A percentile compares a stretch with the other conserved stretches of the same genome.
Conservation (phyloP, 2,329 filamentous ascomycete species). For the Beauveria bassiana region DNA sequence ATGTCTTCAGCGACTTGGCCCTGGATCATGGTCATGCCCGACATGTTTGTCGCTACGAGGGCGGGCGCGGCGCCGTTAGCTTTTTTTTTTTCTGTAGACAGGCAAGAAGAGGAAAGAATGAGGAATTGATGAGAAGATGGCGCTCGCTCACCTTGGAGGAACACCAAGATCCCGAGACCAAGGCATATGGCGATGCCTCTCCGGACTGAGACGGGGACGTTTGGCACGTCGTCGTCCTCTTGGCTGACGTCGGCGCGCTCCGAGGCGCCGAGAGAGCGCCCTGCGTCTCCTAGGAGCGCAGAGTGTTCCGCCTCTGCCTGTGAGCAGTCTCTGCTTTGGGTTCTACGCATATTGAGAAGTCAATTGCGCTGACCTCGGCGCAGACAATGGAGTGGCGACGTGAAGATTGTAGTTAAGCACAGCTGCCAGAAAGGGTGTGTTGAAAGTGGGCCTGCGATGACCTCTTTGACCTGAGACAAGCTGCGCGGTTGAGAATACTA, state of each 20-base stretch:
- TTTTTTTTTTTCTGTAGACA: too few species aligned
- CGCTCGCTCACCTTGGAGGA: slow-evolving; percentile 43
- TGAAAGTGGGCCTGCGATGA: not conserved
- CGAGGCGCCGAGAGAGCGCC: not conserved
- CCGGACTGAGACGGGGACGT: not conserved
- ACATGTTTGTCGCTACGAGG: slow-evolving; percentile 58
- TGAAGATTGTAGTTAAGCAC: not conserved
- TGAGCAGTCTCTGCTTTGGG: not conserved
- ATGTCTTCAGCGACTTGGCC: slow-evolving; percentile 68
- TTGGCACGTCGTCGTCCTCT: not conserved
- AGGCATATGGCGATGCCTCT: slow-evolving; percentile 3
- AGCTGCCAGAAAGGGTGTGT: not conserved
- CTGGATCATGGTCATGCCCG: slow-evolving; percentile 74
- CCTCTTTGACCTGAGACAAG: not conserved
- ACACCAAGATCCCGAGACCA: slow-evolving; percentile 34
- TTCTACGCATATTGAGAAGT: not conserved
- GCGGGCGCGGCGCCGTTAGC: too few species aligned
- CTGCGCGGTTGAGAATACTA: too few species aligned
- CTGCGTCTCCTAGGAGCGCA: not conserved
- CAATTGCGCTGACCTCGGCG: not conserved
- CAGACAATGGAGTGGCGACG: not conserved
- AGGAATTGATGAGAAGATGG: too few species aligned
- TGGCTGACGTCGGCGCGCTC: not conserved
- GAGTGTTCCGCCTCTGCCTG: not conserved
- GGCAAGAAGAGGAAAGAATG: too few species aligned